Conservation (phyloP, 2,329 filamentous ascomycete genomes). For the Penicillium freii region DNA sequence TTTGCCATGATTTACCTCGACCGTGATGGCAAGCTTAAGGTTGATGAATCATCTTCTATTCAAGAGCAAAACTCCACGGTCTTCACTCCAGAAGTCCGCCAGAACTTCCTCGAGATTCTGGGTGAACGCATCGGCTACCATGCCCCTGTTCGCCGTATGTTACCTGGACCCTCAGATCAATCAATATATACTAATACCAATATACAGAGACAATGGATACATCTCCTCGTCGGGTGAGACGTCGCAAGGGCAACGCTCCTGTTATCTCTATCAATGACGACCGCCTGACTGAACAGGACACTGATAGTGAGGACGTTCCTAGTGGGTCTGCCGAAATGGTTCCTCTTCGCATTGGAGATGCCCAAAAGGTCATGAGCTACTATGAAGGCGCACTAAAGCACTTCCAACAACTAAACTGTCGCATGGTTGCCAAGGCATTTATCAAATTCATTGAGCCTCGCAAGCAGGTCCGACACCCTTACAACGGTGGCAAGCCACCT, state of each 20-base stretch:
- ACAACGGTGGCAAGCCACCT: constrained; percentile 46
- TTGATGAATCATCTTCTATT: constrained; percentile 36
- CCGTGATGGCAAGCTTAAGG: constrained; percentile 33
- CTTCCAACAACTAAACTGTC: constrained; percentile 49
- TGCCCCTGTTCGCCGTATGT: constrained; percentile 31
- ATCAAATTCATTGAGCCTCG: constrained; percentile 50
- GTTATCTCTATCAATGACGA: constrained; percentile 17
- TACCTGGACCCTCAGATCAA: background rate
- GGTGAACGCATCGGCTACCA: constrained; percentile 32
- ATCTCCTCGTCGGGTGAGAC: constrained; percentile 31
- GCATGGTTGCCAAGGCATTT: constrained; percentile 46
- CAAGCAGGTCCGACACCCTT: constrained; percentile 50
- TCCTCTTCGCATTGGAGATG: constrained; percentile 40
- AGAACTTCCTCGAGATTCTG: constrained; percentile 37
- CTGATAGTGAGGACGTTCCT: constrained; percentile 27
- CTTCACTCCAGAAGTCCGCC: constrained; percentile 36
- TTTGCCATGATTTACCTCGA: constrained; percentile 41
- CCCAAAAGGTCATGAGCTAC: constrained; percentile 38
- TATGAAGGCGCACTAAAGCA: constrained; percentile 43
- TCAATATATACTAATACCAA: background rate
- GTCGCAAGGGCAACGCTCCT: constrained; percentile 27
- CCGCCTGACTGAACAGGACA: constrained; percentile 19
- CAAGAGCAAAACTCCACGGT: constrained; percentile 31
- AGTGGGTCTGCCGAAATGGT: constrained; percentile 28
- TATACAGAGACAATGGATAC: constrained; percentile 16